phyloP scores from a whole-genome alignment of 179 eudicot species.

The Dionaea muscipula region DNA sequence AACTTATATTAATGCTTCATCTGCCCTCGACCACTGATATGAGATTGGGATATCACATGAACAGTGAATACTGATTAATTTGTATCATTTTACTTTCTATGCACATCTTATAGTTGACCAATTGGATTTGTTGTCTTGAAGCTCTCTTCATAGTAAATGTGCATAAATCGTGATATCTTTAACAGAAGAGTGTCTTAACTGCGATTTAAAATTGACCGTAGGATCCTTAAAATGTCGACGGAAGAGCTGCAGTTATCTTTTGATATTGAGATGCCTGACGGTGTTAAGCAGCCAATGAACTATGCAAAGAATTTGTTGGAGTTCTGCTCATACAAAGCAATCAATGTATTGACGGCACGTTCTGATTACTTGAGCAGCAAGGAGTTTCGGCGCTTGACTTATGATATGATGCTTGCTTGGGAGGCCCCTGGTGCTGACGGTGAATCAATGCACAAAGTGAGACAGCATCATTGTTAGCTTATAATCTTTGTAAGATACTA shows the following conservation, averaged over 20 bases:
- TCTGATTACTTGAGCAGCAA: slow-evolving; percentile 53
- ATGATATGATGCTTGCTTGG: slow-evolving; percentile 86
- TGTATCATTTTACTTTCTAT: no score
- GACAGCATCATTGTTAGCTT: slow-evolving; percentile 19
- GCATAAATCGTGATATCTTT: no score
- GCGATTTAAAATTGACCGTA: slow-evolving; percentile 13
- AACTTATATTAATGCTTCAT: no score
- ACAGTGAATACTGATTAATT: no score
- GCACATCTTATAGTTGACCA: no score
- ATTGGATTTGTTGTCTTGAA: no score
- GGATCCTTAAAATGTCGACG: slow-evolving; percentile 41
- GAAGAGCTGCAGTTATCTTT: slow-evolving; percentile 46
- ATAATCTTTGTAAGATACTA: slow-evolving; percentile 13
- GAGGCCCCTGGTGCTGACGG: slow-evolving; percentile 39
- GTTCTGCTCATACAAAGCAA: slow-evolving; percentile 53
- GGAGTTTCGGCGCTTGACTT: slow-evolving; percentile 53
- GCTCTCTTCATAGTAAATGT: no score
- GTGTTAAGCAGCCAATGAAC: slow-evolving; percentile 21
- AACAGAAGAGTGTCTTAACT: no score
- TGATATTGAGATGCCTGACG: slow-evolving; percentile 36
- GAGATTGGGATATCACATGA: no score
- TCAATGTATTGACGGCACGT: slow-evolving; percentile 23
- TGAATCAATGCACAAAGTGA: slow-evolving; percentile 23
- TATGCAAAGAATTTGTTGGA: slow-evolving; percentile 60
- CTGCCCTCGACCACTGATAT: no score